phyloP scores from a whole-genome alignment of 1,139 yeast genomes.

The Saccharomyces uvarum region DNA sequence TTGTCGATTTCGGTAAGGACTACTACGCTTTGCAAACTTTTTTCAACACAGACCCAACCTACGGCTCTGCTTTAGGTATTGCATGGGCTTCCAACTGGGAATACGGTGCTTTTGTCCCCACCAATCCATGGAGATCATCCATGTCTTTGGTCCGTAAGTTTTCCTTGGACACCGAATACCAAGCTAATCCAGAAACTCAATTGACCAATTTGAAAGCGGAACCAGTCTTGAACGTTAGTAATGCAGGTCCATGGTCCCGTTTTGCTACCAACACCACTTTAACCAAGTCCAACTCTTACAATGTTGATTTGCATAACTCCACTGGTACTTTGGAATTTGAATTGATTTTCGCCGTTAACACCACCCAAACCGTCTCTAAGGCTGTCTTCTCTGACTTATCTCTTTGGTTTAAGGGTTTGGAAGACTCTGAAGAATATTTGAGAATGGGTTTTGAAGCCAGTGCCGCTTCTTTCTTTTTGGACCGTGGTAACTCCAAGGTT shows the following conservation, averaged over 20 bases:
- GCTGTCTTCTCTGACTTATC: slow-evolving; percentile 13
- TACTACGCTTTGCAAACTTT: slow-evolving; percentile 34
- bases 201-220: slow-evolving; percentile 21
- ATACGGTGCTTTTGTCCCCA: slow-evolving; percentile 32
- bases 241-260: background rate
- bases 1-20: slow-evolving; percentile 34
- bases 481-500: slow-evolving; percentile 20
- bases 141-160: slow-evolving; percentile 32
- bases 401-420: slow-evolving; percentile 12
- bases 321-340: slow-evolving; percentile 9
- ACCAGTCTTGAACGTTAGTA: slow-evolving; percentile 17
- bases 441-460: slow-evolving; percentile 19
- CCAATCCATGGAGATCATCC: slow-evolving; percentile 32
- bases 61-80: slow-evolving; percentile 26
- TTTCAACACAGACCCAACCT: slow-evolving; percentile 17
- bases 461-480: slow-evolving; percentile 19
- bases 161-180: slow-evolving; percentile 22
- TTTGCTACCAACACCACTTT: background rate
- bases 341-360: slow-evolving; percentile 14
- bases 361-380: slow-evolving; percentile 7
- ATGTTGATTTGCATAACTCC: background rate
- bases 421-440: slow-evolving; percentile 15
- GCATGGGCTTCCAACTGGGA: slow-evolving; percentile 40
- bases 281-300: background rate
- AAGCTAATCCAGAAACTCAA: slow-evolving; percentile 22